Base-by-base conservation (phyloP, 352 stramenopile species). In the Phytophthora agathidicida region DNA sequence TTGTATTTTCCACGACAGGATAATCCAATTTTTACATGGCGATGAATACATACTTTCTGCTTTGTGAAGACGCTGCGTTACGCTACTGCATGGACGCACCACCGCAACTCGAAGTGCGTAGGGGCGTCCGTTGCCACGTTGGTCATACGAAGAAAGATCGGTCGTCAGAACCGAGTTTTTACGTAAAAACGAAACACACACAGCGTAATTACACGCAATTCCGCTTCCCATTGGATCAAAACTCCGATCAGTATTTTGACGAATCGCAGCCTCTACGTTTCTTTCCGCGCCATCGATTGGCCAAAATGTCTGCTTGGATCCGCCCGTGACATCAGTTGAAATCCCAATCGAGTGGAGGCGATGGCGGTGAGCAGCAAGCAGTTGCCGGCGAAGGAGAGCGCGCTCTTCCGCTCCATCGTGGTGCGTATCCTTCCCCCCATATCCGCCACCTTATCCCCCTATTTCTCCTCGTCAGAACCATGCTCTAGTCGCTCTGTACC, bases 401-500 rank as follows among this genome's bases (percentile, higher is more conserved):
- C 97, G 66, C 80, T 99, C 32, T 99, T 99, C 80, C 96, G 94
- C 64, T 96, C 89, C 58, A 96, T 99, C 30, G 86, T 99, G 60
- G 86, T 94, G 74, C 60, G 80, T 86, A 56, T 5, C 33, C 0
- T 20, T 13, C 1, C 27, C 16, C 14, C 17, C 3, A 14, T 28
- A 1, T 3, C 7, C 8, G 20, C 0, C 33, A 31, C 50, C 5
- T 14, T 30, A 3, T 33, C 44, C 36, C 37, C 37, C 45, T 41
- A 1, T 23, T 1, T 52, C 13, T 52, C 0, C 14, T 0, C 38
- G 50, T 16, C 10, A 4, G 3, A 43, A 49, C 23, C 14, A 39
- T 44, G 16, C 17, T 44, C n/a, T n/a, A n/a, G n/a, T n/a, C n/a
- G n/a, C n/a, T n/a, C n/a, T 39, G 20, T 44, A 27, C 0, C 20